Conservation (phyloP, 2,329 filamentous ascomycete species). For the Exophiala bonariae region DNA sequence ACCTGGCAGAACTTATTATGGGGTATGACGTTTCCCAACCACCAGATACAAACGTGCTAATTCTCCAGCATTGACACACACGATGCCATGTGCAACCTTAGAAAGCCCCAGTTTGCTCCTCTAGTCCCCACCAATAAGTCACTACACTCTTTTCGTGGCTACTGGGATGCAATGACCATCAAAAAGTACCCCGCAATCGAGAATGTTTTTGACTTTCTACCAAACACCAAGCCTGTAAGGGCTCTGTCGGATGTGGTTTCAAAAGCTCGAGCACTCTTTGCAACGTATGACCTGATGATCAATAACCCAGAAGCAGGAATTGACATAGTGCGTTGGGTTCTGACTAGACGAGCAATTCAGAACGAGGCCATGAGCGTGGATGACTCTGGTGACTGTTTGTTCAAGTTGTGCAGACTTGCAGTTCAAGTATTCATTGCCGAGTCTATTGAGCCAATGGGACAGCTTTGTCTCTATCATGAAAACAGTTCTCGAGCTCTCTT, state of each 20-base stretch:
- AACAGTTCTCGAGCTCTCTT: not conserved
- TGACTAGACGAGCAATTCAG: not conserved
- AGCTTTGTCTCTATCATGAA: not conserved
- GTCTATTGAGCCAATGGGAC: not conserved
- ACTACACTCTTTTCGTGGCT: no score
- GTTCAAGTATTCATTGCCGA: not conserved
- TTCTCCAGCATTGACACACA: no score
- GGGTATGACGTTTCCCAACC: not conserved
- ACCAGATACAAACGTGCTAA: not conserved
- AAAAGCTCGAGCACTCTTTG: not conserved
- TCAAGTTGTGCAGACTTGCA: constrained; percentile 2
- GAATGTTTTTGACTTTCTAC: constrained; percentile 1
- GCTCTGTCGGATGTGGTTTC: not conserved
- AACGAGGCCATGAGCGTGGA: constrained; percentile 1
- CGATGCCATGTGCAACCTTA: no score
- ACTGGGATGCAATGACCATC: no score
- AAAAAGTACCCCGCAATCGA: no score
- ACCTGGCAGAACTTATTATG: constrained; percentile 1
- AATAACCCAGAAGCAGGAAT: not conserved
- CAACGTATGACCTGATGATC: not conserved
- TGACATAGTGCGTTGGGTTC: not conserved
- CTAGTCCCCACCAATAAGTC: no score
- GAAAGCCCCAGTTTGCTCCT: no score
- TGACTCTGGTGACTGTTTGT: not conserved
- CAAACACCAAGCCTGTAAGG: not conserved